These are phyloP conservation scores for Aspergillus novofumigatus DNA, from an alignment of 2,329 filamentous ascomycete genomes.

Conservation along the genomic window DNA sequence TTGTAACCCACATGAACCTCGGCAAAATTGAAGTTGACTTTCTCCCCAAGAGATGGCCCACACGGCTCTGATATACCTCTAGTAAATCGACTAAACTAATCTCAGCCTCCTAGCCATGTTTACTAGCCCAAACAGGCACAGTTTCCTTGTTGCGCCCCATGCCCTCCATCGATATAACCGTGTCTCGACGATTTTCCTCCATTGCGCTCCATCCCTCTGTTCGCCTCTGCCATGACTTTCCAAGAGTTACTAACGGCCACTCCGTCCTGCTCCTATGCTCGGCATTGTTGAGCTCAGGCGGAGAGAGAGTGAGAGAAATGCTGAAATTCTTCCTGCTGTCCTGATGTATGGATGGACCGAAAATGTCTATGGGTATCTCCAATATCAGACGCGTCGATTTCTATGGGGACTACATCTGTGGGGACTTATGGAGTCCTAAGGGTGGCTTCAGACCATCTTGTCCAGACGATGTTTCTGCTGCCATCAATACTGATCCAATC, in stretches of 20 bases:
- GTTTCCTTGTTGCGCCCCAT: not conserved
- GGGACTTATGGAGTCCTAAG: not conserved
- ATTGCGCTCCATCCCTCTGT: not conserved
- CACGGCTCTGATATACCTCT: not conserved
- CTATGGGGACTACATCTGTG: not conserved
- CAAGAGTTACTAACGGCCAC: not conserved
- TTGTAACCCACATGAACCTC: not conserved
- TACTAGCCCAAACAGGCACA: not conserved
- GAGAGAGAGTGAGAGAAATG: not conserved
- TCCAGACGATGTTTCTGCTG: not conserved
- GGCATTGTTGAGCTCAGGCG: not conserved
- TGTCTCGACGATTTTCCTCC: not conserved
- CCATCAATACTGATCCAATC: not conserved
- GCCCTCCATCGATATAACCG: not conserved
- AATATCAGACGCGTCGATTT: no score
- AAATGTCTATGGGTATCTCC: not conserved
- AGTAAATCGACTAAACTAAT: not conserved
- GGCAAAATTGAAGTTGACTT: not conserved
- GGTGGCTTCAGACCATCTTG: not conserved
- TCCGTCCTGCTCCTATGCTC: not conserved
- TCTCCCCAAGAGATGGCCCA: not conserved
- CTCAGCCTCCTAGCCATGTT: not conserved
- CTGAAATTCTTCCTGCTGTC: not conserved
- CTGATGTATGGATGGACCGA: not conserved
- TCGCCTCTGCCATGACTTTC: not conserved